phyloP scores from a whole-genome alignment of 2,329 filamentous ascomycete genomes.

The Phaeophleospora eucalypticola region DNA sequence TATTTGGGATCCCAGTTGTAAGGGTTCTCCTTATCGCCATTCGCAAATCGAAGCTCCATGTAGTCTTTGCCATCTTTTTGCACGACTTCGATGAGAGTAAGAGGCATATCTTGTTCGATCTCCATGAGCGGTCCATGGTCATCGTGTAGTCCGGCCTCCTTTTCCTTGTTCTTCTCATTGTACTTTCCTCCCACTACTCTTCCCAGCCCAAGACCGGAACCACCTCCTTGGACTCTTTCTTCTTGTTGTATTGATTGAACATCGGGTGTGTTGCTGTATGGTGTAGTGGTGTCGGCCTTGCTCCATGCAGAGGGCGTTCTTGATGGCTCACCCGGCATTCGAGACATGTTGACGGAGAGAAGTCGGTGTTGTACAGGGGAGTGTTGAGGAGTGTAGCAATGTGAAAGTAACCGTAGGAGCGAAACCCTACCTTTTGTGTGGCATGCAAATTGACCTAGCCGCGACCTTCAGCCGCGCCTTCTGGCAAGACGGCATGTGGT shows the following conservation, averaged over 20 bases:
- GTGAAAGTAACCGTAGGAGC: constrained; percentile 3
- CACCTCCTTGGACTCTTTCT: constrained; percentile 15
- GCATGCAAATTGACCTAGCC: background rate
- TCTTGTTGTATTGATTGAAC: constrained; percentile 20
- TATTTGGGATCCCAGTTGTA: constrained; percentile 47
- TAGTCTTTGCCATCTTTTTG: constrained; percentile 43
- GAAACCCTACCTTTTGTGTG: constrained; percentile 22
- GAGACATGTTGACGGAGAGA: constrained; percentile 1
- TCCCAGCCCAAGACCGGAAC: constrained; percentile 23
- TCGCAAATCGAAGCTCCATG: constrained; percentile 45
- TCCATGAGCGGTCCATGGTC: constrained; percentile 38
- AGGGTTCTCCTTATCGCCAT: constrained; percentile 48
- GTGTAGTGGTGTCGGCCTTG: constrained; percentile 19
- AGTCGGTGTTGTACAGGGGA: background rate
- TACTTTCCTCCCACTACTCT: constrained; percentile 40
- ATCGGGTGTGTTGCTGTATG: constrained; percentile 21
- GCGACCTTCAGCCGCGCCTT: background rate
- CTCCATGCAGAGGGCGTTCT: constrained; percentile 21
- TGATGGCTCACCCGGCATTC: constrained; percentile 16
- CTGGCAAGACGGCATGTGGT: constrained; percentile 11
- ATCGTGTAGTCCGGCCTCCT: constrained; percentile 28
- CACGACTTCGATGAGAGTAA: constrained; percentile 44
- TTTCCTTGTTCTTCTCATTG: constrained; percentile 32
- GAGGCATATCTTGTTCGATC: constrained; percentile 48
- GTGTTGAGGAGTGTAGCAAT: background rate